These are phyloP conservation scores for Cutaneotrichosporon sp. DNA, from an alignment of 1,284 basidiomycete species.

Conservation along the genomic window DNA sequence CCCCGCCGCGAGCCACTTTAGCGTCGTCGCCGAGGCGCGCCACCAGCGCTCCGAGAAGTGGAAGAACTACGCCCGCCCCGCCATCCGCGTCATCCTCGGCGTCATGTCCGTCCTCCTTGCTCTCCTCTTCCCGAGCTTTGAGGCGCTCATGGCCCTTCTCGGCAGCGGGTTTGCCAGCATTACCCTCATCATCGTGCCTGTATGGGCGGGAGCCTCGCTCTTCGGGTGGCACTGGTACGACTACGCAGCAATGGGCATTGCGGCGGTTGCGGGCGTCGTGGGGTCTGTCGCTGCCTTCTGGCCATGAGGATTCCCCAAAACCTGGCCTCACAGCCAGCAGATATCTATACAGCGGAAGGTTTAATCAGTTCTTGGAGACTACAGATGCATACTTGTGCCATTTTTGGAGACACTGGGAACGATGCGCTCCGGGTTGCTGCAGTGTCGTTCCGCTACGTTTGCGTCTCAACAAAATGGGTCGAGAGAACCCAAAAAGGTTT, in stretches of 20 bases:
- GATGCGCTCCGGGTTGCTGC: too few relatives aligned
- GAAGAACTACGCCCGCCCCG: slow-evolving; percentile 58
- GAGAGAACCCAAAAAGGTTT: neutral
- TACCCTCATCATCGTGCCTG: slow-evolving; percentile 76
- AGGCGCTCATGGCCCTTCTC: slow-evolving; percentile 80
- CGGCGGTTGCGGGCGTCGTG: slow-evolving; percentile 67
- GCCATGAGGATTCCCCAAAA: neutral
- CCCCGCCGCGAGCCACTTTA: slow-evolving; percentile 39
- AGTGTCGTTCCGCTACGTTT: too few relatives aligned
- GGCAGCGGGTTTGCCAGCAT: slow-evolving; percentile 80
- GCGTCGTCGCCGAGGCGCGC: slow-evolving; percentile 58
- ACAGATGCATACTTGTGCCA: too few relatives aligned
- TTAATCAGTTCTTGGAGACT: too few relatives aligned
- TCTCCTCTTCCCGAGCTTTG: slow-evolving; percentile 80
- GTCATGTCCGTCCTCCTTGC: slow-evolving; percentile 67
- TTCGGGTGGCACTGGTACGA: slow-evolving; percentile 60
- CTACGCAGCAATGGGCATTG: slow-evolving; percentile 59
- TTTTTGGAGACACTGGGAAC: too few relatives aligned
- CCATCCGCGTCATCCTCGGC: slow-evolving; percentile 66
- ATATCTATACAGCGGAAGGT: neutral
- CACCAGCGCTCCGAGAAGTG: slow-evolving; percentile 42
- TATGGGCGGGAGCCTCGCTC: slow-evolving; percentile 61
- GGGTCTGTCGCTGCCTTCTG: slow-evolving; percentile 60
- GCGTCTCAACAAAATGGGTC: too few relatives aligned
- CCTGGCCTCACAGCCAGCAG: neutral